phyloP scores from a whole-genome alignment of 2,329 filamentous ascomycete species.

The Beauveria bassiana region DNA sequence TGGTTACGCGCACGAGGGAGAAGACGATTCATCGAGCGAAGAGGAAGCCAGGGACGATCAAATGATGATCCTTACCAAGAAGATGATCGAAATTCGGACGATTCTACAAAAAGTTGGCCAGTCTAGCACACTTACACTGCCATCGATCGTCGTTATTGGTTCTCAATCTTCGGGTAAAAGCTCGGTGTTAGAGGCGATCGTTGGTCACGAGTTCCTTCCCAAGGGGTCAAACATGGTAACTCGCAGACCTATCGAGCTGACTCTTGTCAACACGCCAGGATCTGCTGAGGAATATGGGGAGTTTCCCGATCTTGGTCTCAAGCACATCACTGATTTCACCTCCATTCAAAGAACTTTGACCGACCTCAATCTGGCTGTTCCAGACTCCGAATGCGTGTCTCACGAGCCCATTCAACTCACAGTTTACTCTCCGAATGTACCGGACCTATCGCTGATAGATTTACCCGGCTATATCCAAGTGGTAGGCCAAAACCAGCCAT shows the following conservation, averaged over 20 bases:
- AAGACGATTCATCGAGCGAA: constrained; percentile 52
- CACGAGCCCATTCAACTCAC: constrained; percentile 95
- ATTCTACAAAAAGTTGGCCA: constrained; percentile 89
- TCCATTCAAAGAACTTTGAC: constrained; percentile 91
- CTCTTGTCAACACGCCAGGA: constrained; percentile 88
- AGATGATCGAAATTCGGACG: constrained; percentile 98
- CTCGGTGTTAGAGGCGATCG: constrained; percentile 91
- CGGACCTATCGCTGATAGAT: constrained; percentile 92
- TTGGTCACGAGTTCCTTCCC: constrained; percentile 93
- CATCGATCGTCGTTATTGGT: constrained; percentile 98
- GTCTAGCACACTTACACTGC: constrained; percentile 77
- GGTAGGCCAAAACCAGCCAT: constrained; percentile 79
- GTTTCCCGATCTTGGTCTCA: constrained; percentile 84
- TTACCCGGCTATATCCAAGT: constrained; percentile 97
- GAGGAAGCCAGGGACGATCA: constrained; percentile 82
- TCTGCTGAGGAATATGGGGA: constrained; percentile 87
- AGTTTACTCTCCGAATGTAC: constrained; percentile 92
- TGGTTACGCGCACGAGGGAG: constrained; percentile 69
- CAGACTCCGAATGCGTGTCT: constrained; percentile 83
- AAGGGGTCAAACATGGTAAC: constrained; percentile 99
- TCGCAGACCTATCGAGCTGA: constrained; percentile 88
- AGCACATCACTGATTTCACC: constrained; percentile 84
- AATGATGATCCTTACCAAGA: constrained; percentile 98
- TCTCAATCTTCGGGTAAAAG: constrained; percentile 98
- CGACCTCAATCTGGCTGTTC: constrained; percentile 88